A percentile compares a stretch with the other conserved stretches of the same genome.
These are phyloP conservation scores for Lasiodiplodia hormozganensis DNA, from an alignment of 2,329 filamentous ascomycete genomes.

Conservation along the genomic window DNA sequence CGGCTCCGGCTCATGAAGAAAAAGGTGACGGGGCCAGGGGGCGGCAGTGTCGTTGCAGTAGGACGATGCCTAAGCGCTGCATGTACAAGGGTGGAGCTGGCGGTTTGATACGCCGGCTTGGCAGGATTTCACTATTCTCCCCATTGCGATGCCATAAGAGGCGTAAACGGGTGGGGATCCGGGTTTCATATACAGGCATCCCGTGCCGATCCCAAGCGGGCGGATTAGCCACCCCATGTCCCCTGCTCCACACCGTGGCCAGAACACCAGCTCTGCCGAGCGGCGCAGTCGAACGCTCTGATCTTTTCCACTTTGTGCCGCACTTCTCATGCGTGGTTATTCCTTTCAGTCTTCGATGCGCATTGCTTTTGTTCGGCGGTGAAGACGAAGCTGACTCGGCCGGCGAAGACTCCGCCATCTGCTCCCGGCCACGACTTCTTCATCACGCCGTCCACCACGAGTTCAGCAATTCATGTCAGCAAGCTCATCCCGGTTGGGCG, in stretches of 20 bases:
- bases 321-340: not conserved
- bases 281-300: not conserved
- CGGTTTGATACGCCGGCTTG: constrained; percentile 11
- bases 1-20: not conserved
- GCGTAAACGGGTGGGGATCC: not conserved
- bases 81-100: not conserved
- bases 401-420: not conserved
- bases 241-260: not conserved
- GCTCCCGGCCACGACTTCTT: not conserved
- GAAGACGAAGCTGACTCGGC: not conserved
- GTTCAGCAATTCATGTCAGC: not conserved
- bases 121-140: not conserved
- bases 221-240: not conserved
- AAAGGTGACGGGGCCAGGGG: not conserved
- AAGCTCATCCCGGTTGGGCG: not conserved
- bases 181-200: constrained; percentile 15
- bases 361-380: not conserved
- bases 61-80: not conserved
- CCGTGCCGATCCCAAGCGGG: constrained; percentile 12
- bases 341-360: not conserved
- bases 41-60: not conserved
- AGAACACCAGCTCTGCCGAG: constrained; percentile 2
- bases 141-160: not conserved
- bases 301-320: not conserved
- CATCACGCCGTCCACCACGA: not conserved